Conservation (phyloP, 495 filamentous ascomycete genomes). For the Thermothielavioides terrestris region DNA sequence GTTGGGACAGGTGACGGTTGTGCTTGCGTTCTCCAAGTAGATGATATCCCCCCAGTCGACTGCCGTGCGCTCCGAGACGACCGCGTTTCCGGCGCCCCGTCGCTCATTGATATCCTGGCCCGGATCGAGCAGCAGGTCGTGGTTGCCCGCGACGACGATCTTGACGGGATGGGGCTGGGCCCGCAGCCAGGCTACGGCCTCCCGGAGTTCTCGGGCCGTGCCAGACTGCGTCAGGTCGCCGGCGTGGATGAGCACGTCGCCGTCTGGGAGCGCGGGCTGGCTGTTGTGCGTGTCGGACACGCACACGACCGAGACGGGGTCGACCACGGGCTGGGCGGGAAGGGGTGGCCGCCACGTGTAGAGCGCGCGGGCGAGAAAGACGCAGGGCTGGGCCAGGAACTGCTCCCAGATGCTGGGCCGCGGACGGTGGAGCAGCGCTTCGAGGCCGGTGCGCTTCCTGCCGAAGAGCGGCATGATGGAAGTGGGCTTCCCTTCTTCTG, state of each 20-base stretch:
- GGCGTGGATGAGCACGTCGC: slow-evolving; percentile 80
- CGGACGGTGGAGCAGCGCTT: slow-evolving; percentile 8
- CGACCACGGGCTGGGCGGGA: not conserved
- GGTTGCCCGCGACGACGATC: slow-evolving; percentile 65
- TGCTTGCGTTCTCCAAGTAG: slow-evolving; percentile 36
- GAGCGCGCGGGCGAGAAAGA: slow-evolving; percentile 11
- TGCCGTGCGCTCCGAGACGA: not conserved
- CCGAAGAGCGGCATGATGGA: slow-evolving; percentile 1
- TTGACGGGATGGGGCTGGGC: slow-evolving; percentile 59
- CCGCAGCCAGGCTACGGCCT: slow-evolving; percentile 59
- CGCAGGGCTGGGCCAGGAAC: slow-evolving; percentile 7
- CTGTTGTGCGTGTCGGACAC: slow-evolving; percentile 84
- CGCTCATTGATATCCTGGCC: slow-evolving; percentile 11
- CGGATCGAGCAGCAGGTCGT: slow-evolving; percentile 23
- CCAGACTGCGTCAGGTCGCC: slow-evolving; percentile 80
- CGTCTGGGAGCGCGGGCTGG: slow-evolving; percentile 52
- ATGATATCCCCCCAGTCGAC: slow-evolving; percentile 40
- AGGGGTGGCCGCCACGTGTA: slow-evolving; percentile 4
- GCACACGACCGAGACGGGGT: slow-evolving; percentile 49
- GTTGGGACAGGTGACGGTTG: slow-evolving; percentile 25
- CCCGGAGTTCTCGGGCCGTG: slow-evolving; percentile 60
- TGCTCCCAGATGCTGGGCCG: slow-evolving; percentile 9
- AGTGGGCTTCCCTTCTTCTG: too few species aligned
- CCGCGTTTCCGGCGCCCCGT: not conserved
- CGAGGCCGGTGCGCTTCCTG: not conserved